A percentile compares a stretch with the other conserved stretches of the same genome.
Conservation (phyloP, 495 filamentous ascomycete species). For the Lichenothelia convexa region DNA sequence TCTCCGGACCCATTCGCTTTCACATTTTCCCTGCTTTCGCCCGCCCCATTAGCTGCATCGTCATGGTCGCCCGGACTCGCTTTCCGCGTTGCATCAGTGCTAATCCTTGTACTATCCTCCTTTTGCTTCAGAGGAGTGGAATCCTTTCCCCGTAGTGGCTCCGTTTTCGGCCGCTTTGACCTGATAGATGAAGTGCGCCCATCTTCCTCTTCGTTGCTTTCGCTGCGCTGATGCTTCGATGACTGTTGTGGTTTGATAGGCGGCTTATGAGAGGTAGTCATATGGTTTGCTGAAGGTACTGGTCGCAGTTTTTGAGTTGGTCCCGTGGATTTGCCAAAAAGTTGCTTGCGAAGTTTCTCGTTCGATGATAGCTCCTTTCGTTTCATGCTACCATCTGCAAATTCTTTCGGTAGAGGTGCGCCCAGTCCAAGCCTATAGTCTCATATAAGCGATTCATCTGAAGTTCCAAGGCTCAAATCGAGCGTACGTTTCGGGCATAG, state of each 20-base stretch:
- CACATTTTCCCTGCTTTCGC: conserved; percentile 1
- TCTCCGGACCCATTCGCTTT: neutral
- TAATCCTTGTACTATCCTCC: too few relatives aligned
- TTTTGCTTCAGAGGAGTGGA: too few relatives aligned
- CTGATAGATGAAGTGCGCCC: conserved; percentile 16
- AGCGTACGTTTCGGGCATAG: conserved; percentile 5
- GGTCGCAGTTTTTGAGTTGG: neutral
- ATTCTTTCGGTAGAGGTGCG: conserved; percentile 24
- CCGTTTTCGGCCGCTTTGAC: conserved; percentile 11
- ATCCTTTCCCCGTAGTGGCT: neutral
- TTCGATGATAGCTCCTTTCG: conserved; percentile 20
- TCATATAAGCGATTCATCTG: neutral
- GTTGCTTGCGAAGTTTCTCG: conserved; percentile 24
- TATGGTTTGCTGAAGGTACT: neutral
- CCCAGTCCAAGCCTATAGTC: conserved; percentile 25
- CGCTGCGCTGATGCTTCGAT: conserved; percentile 7
- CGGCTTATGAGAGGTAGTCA: conserved; percentile 7
- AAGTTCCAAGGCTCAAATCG: neutral
- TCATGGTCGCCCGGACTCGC: neutral
- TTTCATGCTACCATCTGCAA: conserved; percentile 20
- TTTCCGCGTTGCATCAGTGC: neutral
- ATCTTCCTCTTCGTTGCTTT: conserved; percentile 16
- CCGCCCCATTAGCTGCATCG: neutral
- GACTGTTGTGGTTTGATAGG: conserved; percentile 10
- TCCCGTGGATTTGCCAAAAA: conserved; percentile 26